A percentile compares a stretch with the other conserved stretches of the same genome.
Conservation (phyloP, 1,139 yeast species). For the Hemisphaericaspora xylofermentans region DNA sequence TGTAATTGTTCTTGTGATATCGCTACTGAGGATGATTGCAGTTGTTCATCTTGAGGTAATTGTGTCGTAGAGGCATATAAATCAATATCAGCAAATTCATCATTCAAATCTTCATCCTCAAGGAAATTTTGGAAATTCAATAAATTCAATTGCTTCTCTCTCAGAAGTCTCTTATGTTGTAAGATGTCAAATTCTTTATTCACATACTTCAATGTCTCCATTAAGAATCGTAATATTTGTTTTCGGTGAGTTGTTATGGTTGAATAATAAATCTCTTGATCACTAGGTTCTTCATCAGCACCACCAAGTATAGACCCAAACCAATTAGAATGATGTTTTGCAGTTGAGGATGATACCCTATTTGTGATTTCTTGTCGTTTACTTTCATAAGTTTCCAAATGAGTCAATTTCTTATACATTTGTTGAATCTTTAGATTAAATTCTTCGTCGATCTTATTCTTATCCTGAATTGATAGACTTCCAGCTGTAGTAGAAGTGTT, state of each 20-base stretch:
- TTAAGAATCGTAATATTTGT: conserved; percentile 41
- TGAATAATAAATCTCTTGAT: conserved; percentile 25
- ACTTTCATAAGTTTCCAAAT: conserved; percentile 52
- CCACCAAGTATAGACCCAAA: conserved; percentile 28
- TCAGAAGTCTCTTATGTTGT: conserved; percentile 40
- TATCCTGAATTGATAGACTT: conserved; percentile 42
- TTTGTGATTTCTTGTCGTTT: conserved; percentile 32
- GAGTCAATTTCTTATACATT: conserved; percentile 48
- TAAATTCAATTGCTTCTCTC: conserved; percentile 42
- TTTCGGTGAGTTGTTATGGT: conserved; percentile 34
- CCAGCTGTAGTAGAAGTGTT: conserved; percentile 9
- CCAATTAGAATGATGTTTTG: conserved; percentile 20
- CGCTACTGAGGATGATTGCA: too few relatives aligned
- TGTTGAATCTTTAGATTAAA: conserved; percentile 51
- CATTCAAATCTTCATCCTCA: conserved; percentile 26
- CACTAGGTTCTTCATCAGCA: conserved; percentile 28
- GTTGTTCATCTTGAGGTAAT: conserved; percentile 7
- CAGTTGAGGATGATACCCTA: conserved; percentile 10
- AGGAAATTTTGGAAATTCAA: conserved; percentile 45
- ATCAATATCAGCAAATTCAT: conserved; percentile 8
- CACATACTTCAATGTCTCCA: conserved; percentile 32
- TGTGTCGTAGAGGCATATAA: conserved; percentile 3
- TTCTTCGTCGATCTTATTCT: conserved; percentile 57
- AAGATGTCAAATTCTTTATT: conserved; percentile 39
- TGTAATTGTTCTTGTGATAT: conserved; percentile 58